Conservation (phyloP, 2,329 filamentous ascomycete species). For the Phaeoacremonium minimum region DNA sequence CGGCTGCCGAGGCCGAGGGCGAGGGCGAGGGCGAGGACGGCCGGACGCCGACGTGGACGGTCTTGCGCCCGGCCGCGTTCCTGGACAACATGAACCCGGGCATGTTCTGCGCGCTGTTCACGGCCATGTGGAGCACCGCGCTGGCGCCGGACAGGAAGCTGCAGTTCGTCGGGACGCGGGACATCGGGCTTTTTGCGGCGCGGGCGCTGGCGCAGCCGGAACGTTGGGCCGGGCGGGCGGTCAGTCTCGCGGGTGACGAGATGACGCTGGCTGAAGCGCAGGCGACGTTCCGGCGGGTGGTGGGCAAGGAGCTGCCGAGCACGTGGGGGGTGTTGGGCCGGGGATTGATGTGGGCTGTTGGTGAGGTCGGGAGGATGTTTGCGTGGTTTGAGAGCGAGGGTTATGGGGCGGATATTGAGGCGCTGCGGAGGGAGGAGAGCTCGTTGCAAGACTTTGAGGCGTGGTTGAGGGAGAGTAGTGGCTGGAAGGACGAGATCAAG, state of each 20-base stretch:
- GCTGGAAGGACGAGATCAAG: too few relatives aligned
- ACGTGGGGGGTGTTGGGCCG: slow-evolving; percentile 22
- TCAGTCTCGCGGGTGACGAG: slow-evolving; percentile 40
- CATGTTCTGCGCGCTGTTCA: slow-evolving; percentile 27
- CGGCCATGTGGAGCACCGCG: slow-evolving; percentile 24
- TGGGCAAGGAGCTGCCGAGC: slow-evolving; percentile 23
- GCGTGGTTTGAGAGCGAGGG: slow-evolving; percentile 30
- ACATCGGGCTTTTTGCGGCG: slow-evolving; percentile 41
- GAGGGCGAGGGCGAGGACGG: slow-evolving; percentile 25
- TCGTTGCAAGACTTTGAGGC: slow-evolving; percentile 27
- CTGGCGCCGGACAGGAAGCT: slow-evolving; percentile 23
- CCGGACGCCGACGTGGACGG: slow-evolving; percentile 55
- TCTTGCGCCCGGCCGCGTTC: slow-evolving; percentile 59
- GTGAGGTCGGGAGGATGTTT: slow-evolving; percentile 29
- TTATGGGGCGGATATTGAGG: slow-evolving; percentile 31
- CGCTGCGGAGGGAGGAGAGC: slow-evolving; percentile 20
- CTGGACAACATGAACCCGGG: slow-evolving; percentile 47
- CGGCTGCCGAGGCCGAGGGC: too few relatives aligned
- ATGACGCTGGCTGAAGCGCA: slow-evolving; percentile 27
- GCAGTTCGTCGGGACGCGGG: slow-evolving; percentile 34
- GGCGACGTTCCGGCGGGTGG: slow-evolving; percentile 18
- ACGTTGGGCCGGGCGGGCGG: slow-evolving; percentile 26
- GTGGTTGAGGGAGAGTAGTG: slow-evolving; percentile 32
- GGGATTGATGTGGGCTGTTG: slow-evolving; percentile 19
- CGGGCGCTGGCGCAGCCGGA: slow-evolving; percentile 33